Percentiles rank a stretch among this genome's conserved stretches.
These are phyloP conservation scores for Psilocybe cubensis DNA, from an alignment of 768 basidiomycete species.

Conservation along the genomic window DNA sequence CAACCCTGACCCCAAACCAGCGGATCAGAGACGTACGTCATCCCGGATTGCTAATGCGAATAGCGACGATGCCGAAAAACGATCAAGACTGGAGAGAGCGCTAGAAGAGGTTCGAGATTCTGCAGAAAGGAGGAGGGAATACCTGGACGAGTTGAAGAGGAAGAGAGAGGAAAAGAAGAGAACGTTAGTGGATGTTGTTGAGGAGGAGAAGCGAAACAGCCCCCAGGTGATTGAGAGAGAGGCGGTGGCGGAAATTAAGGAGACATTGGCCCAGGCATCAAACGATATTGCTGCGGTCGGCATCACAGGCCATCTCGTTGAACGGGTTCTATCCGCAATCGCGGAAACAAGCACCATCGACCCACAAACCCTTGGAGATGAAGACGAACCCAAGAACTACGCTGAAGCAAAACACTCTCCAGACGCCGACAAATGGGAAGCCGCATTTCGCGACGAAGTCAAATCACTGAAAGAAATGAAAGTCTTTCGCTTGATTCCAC, in stretches of 20 bases:
- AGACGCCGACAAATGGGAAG: constrained; percentile 21
- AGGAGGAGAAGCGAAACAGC: too few relatives aligned
- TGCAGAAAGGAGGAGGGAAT: too few relatives aligned
- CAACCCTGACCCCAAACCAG: too few relatives aligned
- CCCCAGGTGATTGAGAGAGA: too few relatives aligned
- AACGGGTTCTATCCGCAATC: constrained; percentile 10
- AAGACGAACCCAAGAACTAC: constrained; percentile 14
- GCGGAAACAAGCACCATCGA: not conserved
- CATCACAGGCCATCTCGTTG: not conserved
- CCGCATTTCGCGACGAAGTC: constrained; percentile 23
- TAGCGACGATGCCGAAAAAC: too few relatives aligned
- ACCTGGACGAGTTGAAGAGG: too few relatives aligned
- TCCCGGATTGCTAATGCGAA: too few relatives aligned
- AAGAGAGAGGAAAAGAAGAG: not conserved
- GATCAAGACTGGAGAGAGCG: too few relatives aligned
- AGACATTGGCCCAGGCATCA: not conserved
- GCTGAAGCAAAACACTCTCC: constrained; percentile 26
- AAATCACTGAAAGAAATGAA: constrained; percentile 27
- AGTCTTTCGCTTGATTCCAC: constrained; percentile 29
- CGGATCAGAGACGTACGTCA: too few relatives aligned
- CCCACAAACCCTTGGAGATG: not conserved
- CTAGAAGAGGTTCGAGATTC: too few relatives aligned
- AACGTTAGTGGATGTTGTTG: too few relatives aligned
- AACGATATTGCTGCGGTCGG: not conserved
- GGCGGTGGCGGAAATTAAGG: too few relatives aligned